These are phyloP conservation scores for Clonostachys rhizophaga DNA, from an alignment of 2,329 filamentous ascomycete species.

Conservation along the genomic window DNA sequence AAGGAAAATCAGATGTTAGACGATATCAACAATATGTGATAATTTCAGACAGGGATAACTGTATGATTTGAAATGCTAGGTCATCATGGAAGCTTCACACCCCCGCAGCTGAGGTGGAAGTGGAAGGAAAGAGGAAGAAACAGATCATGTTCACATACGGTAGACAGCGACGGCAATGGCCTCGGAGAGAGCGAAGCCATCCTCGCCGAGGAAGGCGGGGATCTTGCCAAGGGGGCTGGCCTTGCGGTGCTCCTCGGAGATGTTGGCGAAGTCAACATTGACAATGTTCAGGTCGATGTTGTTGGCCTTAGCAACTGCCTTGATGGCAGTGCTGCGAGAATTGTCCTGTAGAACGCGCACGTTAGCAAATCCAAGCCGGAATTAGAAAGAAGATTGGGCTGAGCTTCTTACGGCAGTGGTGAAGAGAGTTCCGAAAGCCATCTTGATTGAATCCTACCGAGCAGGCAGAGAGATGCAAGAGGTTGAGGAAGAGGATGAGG, in stretches of 20 bases:
- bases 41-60: constrained; percentile 99
- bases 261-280: constrained; percentile 60
- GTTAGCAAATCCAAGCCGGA: constrained; percentile 14
- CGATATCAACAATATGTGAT: constrained; percentile 62
- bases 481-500: constrained; percentile 10
- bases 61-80: constrained; percentile 62
- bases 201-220: constrained; percentile 86
- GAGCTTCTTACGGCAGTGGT: constrained; percentile 63
- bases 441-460: constrained; percentile 46
- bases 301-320: constrained; percentile 96
- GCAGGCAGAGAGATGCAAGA: constrained; percentile 12
- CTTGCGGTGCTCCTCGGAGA: constrained; percentile 75
- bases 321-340: constrained; percentile 82
- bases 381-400: constrained; percentile 1
- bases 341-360: constrained; percentile 59
- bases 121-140: constrained; percentile 6
- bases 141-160: constrained; percentile 60
- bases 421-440: constrained; percentile 98
- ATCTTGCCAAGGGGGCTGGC: constrained; percentile 86
- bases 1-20: constrained; percentile 72
- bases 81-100: constrained; percentile 53
- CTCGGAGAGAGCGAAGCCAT: constrained; percentile 88
- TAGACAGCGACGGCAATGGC: constrained; percentile 95
- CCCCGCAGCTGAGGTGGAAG: constrained; percentile 2
- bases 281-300: constrained; percentile 86